Conservation (phyloP, 768 basidiomycete species). For the Pleurotus djamor region DNA sequence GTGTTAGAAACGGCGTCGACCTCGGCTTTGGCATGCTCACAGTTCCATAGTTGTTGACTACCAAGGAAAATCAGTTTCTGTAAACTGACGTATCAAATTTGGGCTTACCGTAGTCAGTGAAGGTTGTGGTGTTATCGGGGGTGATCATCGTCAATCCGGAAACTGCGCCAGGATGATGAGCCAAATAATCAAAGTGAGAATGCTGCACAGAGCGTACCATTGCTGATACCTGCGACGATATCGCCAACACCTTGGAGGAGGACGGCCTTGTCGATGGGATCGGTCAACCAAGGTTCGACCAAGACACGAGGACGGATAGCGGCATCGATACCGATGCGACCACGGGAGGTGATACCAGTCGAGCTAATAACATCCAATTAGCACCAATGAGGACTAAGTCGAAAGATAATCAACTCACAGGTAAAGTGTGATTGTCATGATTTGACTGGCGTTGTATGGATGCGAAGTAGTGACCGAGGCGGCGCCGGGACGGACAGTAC, state of each 20-base stretch:
- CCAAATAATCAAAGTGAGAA: not conserved
- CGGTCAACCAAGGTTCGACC: conserved; percentile 56
- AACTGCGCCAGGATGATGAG: conserved; percentile 26
- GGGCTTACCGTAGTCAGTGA: conserved; percentile 45
- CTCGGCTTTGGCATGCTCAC: conserved; percentile 10
- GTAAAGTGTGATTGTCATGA: conserved; percentile 64
- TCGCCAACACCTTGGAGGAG: conserved; percentile 50
- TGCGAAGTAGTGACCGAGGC: conserved; percentile 45
- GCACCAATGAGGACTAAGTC: not conserved
- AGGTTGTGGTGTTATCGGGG: conserved; percentile 56
- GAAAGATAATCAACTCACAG: conserved; percentile 27
- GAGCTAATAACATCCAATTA: conserved; percentile 30
- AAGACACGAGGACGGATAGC: conserved; percentile 45
- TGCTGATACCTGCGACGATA: conserved; percentile 36
- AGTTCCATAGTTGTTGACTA: conserved; percentile 37
- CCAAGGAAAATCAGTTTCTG: too few species aligned
- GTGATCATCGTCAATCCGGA: conserved; percentile 53
- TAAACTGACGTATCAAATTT: not conserved
- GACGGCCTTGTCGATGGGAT: conserved; percentile 52
- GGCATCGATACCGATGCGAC: conserved; percentile 58
- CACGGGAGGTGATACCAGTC: conserved; percentile 58
- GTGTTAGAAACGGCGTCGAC: not conserved
- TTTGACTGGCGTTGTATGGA: conserved; percentile 52
- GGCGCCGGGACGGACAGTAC: conserved; percentile 61
- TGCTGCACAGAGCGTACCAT: conserved; percentile 26